Base-by-base conservation (phyloP, 2,329 filamentous ascomycete genomes). In the Ophiostoma himal-ulmi region DNA sequence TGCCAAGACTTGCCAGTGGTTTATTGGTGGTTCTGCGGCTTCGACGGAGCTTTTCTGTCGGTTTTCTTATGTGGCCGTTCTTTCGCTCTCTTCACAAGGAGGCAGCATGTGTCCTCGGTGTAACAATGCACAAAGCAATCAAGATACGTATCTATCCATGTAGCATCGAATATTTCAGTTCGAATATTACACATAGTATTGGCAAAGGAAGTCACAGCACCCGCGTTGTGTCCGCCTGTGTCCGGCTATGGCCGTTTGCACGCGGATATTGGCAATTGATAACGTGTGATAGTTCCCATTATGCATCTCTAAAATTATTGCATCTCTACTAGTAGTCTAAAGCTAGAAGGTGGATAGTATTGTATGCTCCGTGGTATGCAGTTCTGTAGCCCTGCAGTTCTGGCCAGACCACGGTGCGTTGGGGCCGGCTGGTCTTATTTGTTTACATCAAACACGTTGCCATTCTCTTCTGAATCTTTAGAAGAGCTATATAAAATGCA, bases 1-100 rank as follows among this genome's bases (percentile, higher is more conserved):
- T 67, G 70, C 70, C 70, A 71, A 69, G 70, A 26, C 44, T 11
- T 57, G 68, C 41, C 26, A 57, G n/a, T 68, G 65, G 17, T 37
- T 68, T 52, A 57, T 70, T 60, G 57, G 26, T 62, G 57, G 57
- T 26, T 62, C 57, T 62, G 57, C 57, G 57, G 57, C 57, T 62
- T 30, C 57, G 57, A 62, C 57, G 57, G 57, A 62, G 57, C 57
- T 57, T 57, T 57, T 54, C 26, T 57, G 10, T 48, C 20, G 14
- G 44, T 22, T 20, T 22, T 57, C 52, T 11, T 57, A 13, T 26
- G n/a, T 10, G 41, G 41, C 41, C 41, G n/a, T 10, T 57, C 22
- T 26, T 30, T 10, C 11, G 7, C 10, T 57, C 26, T 57, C 22
- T 57, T 57, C n/a, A 22, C 52, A 26, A 13, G 52, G 52, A 22